These are phyloP conservation scores for Pyrenula massariospora DNA, from an alignment of 495 filamentous ascomycete species.

Conservation along the genomic window DNA sequence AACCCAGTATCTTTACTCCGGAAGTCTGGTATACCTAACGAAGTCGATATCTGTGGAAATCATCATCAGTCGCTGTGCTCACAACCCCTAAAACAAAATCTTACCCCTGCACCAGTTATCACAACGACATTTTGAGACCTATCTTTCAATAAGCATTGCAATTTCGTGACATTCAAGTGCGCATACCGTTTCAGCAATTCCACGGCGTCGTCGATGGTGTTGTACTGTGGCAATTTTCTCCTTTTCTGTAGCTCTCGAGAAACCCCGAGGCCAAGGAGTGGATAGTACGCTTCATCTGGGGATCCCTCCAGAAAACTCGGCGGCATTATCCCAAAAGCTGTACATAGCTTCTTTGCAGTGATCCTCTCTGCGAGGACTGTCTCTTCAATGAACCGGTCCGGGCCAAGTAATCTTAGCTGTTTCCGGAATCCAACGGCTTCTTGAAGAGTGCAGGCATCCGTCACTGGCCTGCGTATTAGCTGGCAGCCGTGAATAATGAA, in stretches of 20 bases:
- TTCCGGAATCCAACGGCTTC: slow-evolving; percentile 59
- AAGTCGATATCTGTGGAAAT: slow-evolving; percentile 54
- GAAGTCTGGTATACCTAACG: slow-evolving; percentile 58
- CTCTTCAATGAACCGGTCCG: slow-evolving; percentile 59
- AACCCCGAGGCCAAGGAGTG: slow-evolving; percentile 64
- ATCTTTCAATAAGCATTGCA: background rate
- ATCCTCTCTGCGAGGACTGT: slow-evolving; percentile 58
- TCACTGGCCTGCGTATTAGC: slow-evolving; percentile 16
- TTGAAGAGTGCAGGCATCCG: slow-evolving; percentile 59
- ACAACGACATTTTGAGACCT: slow-evolving; percentile 73
- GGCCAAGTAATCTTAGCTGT: slow-evolving; percentile 62
- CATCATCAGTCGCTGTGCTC: background rate
- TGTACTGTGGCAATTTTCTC: slow-evolving; percentile 68
- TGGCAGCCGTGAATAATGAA: slow-evolving; percentile 12
- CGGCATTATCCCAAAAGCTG: slow-evolving; percentile 78
- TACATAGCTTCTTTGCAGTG: slow-evolving; percentile 72
- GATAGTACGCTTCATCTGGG: slow-evolving; percentile 62
- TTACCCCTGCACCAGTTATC: slow-evolving; percentile 80
- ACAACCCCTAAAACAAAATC: slow-evolving; percentile 1
- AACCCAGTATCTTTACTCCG: slow-evolving; percentile 56
- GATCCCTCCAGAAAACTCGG: slow-evolving; percentile 66
- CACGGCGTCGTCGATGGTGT: slow-evolving; percentile 81
- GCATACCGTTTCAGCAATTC: slow-evolving; percentile 46
- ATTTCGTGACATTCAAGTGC: background rate
- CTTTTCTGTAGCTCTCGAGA: slow-evolving; percentile 73